These are phyloP conservation scores for Ulota crispa DNA, from an alignment of 225 moss, liverwort and hornwort species.

Conservation along the genomic window DNA sequence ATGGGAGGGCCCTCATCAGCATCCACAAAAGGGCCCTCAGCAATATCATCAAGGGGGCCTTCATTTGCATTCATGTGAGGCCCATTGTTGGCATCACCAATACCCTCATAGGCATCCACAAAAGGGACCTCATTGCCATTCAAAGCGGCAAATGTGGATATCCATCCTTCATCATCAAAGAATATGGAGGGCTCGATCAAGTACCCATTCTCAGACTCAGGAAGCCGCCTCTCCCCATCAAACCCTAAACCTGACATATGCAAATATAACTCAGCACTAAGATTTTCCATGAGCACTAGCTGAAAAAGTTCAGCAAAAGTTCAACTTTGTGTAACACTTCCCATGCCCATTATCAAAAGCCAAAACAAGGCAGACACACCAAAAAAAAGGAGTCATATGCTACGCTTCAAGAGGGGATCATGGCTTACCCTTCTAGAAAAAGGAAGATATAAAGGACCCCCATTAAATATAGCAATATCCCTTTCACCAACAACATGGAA, in stretches of 20 bases:
- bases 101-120: slow-evolving; percentile 18
- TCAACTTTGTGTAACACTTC: not conserved
- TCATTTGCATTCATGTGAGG: not conserved
- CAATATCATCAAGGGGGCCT: not conserved
- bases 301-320: not conserved
- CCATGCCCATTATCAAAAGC: not conserved
- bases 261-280: slow-evolving; percentile 17
- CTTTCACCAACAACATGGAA: not conserved
- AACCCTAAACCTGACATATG: slow-evolving; percentile 24
- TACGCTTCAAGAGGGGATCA: not conserved
- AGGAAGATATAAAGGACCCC: not conserved
- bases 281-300: not conserved
- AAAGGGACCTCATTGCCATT: not conserved
- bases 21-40: not conserved
- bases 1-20: not conserved
- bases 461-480: not conserved
- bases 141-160: not conserved
- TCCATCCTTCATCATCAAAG: slow-evolving; percentile 22
- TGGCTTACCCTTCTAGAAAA: not conserved
- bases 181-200: not conserved
- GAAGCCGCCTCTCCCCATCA: slow-evolving; percentile 19
- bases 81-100: not conserved
- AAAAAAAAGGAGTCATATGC: too few species aligned
- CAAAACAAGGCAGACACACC: not conserved
- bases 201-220: slow-evolving; percentile 10